Evolutionary conservation across 257 asterid genomes (phyloP).

Genomic region (Euphrasia confusa): DNA sequence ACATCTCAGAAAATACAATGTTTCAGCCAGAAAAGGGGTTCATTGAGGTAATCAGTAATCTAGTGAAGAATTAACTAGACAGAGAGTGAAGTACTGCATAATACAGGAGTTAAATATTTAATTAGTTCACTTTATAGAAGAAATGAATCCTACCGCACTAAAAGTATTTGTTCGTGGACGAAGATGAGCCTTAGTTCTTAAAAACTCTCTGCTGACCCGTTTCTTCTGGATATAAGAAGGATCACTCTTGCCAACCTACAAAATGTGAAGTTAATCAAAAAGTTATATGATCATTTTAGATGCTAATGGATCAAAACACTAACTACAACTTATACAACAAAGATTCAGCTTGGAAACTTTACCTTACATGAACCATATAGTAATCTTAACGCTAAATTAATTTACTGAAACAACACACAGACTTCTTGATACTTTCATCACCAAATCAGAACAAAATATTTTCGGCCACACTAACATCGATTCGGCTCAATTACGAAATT

Average conservation of each 20-base stretch:
- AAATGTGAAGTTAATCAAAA: constrained; percentile 19
- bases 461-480: constrained; percentile 8
- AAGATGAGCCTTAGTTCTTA: constrained; percentile 97
- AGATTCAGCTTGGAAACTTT: constrained; percentile 19
- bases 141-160: constrained; percentile 71
- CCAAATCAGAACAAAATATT: background rate
- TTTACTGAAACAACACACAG: constrained; percentile 21
- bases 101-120: background rate
- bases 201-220: constrained; percentile 86
- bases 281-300: constrained; percentile 12
- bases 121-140: constrained; percentile 13
- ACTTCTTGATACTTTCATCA: constrained; percentile 10
- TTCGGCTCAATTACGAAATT: constrained; percentile 10
- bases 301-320: constrained; percentile 4
- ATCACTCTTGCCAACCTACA: constrained; percentile 80
- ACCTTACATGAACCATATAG: constrained; percentile 9
- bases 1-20: constrained; percentile 8
- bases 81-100: background rate
- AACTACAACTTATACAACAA: background rate
- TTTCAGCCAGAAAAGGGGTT: constrained; percentile 5
- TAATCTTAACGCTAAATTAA: background rate
- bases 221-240: constrained; percentile 96
- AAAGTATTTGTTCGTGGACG: constrained; percentile 97
- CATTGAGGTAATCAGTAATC: background rate
- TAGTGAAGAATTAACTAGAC: background rate